Evolutionary conservation across 805 yeast species (phyloP), one percentile per base, ranked within the genome.

Genomic region (Wickerhamomyces canadensis): DNA sequence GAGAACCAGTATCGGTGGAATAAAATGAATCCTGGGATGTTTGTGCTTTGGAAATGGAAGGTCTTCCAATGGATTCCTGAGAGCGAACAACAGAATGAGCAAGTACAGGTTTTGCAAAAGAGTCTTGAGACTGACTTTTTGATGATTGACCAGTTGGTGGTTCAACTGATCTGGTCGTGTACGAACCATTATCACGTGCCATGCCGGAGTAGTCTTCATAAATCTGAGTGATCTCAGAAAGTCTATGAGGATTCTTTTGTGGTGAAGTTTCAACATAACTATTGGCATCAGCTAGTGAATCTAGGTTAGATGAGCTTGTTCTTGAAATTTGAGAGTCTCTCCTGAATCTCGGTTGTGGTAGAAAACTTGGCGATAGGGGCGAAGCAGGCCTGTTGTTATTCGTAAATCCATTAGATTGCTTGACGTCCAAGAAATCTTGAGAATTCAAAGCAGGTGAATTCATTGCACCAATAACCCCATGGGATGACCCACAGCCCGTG

Each of bases 401-500:
- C 27, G 37, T 18, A 21, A 10, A 21, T 6, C 34, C 38, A 5
- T 42, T 33, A 14, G 37, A 34, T 6, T 41, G 36, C 12, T 41
- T 35, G 14, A 44, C 49, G 16, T 46, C 56, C 31, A 62, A 55
- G 28, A 61, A 50, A 31, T 65, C 69, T 25, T 41, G 47, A 3
- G 69, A 55, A 13, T 57, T 57, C 4, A 67, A 48, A 0, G 64
- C 70, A 31, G 80, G 74, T 2, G 81, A 71, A 33, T 58, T 65
- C 3, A 78, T 52, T 1, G 84, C 84, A 24, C 84, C 84, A 4
- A 67, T 67, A 16, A 78, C 52, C 12, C 85, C 85, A 37, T 79
- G 70, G 13, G 70, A 57, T 22, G 82, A 75, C n/a, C 91, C 91
- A 59, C 87, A 80, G 6, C 94, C 93, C 17, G 74, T 74, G 54